Evolutionary conservation across 1,139 yeast genomes (phyloP).

Genomic region (Geotrichum australiense): DNA sequence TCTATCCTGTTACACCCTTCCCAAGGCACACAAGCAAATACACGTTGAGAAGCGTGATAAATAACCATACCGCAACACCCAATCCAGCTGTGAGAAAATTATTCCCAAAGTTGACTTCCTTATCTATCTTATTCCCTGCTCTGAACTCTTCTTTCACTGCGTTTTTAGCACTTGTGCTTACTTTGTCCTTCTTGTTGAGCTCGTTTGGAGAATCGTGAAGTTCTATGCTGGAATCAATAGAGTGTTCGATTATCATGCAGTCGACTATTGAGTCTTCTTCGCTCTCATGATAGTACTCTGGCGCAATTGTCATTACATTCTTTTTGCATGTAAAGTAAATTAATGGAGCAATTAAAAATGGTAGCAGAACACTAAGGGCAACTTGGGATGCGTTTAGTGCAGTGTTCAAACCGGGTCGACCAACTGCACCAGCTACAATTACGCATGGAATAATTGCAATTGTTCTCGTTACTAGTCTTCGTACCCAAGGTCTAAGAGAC

Average conservation of each 20-base stretch:
- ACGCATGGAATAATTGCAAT: constrained; percentile 88
- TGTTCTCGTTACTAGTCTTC: constrained; percentile 75
- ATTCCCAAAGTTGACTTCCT: constrained; percentile 44
- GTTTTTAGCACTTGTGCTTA: not conserved
- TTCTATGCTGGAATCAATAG: constrained; percentile 2
- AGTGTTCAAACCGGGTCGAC: constrained; percentile 76
- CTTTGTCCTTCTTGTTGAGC: constrained; percentile 20
- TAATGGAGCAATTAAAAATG: constrained; percentile 70
- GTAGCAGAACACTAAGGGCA: constrained; percentile 61
- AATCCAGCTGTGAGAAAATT: constrained; percentile 48
- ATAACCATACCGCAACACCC: constrained; percentile 52
- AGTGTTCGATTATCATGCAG: constrained; percentile 10
- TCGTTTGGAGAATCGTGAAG: constrained; percentile 8
- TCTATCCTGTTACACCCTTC: constrained; percentile 11
- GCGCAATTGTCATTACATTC: constrained; percentile 49
- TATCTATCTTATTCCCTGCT: constrained; percentile 19
- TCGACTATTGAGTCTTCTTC: too few species aligned
- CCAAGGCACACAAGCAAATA: constrained; percentile 66
- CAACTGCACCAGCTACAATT: constrained; percentile 66
- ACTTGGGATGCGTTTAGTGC: constrained; percentile 77
- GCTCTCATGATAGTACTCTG: constrained; percentile 18
- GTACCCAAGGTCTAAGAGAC: constrained; percentile 78
- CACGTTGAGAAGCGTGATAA: constrained; percentile 56
- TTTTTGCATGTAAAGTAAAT: constrained; percentile 64
- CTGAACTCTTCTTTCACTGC: constrained; percentile 4